These are phyloP conservation scores for Apophysomyces sp. DNA, from an alignment of 371 early-diverging fungal species.

Conservation along the genomic window DNA sequence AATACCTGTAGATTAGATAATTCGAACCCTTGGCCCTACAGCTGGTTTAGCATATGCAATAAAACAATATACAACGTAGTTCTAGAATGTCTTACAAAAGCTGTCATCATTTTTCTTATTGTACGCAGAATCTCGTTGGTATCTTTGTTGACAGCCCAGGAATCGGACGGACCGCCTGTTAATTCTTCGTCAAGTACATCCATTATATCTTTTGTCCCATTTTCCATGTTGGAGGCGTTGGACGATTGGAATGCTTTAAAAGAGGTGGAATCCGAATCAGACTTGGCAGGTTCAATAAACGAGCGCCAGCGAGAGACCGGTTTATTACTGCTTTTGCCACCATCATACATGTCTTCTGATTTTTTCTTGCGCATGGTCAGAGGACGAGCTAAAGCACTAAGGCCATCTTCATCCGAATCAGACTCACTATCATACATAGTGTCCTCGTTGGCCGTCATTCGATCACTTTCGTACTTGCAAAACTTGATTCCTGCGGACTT, in stretches of 20 bases:
- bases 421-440: conserved; percentile 15
- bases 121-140: conserved; percentile 66
- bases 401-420: conserved; percentile 7
- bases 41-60: background rate
- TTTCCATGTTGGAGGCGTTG: background rate
- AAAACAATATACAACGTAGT: background rate
- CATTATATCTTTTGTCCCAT: background rate
- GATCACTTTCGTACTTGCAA: conserved; percentile 20
- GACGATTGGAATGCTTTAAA: background rate
- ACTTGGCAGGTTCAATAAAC: background rate
- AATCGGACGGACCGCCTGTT: conserved; percentile 10
- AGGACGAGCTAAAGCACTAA: background rate
- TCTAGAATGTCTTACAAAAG: conserved; percentile 53
- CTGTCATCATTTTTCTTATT: conserved; percentile 58
- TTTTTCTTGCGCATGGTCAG: background rate
- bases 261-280: background rate
- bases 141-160: conserved; percentile 55
- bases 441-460: conserved; percentile 8
- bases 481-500: conserved; percentile 23
- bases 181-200: background rate
- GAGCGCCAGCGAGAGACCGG: background rate
- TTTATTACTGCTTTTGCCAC: background rate
- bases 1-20: conserved; percentile 66
- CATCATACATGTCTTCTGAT: background rate
- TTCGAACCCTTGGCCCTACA: conserved; percentile 74